Evolutionary conservation across 352 stramenopile genomes (phyloP).

Genomic region (Globisporangium splendens): DNA sequence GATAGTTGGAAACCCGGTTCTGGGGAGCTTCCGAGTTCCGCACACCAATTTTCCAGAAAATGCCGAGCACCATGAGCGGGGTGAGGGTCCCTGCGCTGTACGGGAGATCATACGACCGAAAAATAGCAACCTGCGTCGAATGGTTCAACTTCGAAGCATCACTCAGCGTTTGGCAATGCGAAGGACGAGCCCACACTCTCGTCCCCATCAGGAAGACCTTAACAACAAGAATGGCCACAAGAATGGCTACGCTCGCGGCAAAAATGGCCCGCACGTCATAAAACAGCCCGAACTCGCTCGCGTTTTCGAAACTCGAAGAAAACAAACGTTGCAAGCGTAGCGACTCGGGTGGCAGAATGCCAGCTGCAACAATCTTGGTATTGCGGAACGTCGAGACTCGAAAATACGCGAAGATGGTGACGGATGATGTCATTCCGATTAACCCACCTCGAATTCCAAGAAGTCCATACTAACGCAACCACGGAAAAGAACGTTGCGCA

Average conservation of each 20-base stretch:
- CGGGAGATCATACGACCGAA: slow-evolving; percentile 16
- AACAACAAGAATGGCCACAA: background rate
- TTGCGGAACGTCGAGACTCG: background rate
- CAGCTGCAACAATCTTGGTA: background rate
- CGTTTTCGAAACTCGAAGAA: background rate
- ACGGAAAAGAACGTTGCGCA: background rate
- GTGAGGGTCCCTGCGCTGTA: slow-evolving; percentile 14
- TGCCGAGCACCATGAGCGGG: slow-evolving; percentile 9
- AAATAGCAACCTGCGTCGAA: background rate
- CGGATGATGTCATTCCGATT: background rate
- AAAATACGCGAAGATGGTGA: slow-evolving; percentile 9
- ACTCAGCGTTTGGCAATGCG: background rate
- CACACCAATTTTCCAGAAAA: slow-evolving; percentile 16
- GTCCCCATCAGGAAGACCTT: slow-evolving; percentile 1
- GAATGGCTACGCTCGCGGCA: background rate
- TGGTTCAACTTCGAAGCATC: background rate
- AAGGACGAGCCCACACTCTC: background rate
- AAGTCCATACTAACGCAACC: background rate
- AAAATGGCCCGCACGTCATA: slow-evolving; percentile 4
- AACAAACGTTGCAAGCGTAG: background rate
- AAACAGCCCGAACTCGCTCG: slow-evolving; percentile 5
- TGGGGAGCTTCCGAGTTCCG: too few species aligned
- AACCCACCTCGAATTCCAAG: slow-evolving; percentile 1
- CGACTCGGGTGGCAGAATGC: background rate
- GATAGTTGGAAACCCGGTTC: background rate